phyloP scores from a whole-genome alignment of 1,284 basidiomycete genomes.

The Ustilago bromivora region DNA sequence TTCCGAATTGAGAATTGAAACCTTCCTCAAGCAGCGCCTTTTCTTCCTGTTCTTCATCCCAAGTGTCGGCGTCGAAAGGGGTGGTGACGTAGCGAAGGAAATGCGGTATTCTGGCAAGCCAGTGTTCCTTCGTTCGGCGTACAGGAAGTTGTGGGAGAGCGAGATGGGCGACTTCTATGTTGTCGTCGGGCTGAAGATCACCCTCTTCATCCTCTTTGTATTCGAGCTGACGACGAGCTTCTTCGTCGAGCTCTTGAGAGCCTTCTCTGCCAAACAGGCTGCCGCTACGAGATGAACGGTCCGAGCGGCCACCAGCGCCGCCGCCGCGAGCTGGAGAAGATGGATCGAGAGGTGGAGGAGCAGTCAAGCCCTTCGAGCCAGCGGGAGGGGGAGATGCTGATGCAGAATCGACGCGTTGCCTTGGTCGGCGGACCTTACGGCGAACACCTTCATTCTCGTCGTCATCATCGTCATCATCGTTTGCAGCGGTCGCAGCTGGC shows the following conservation, averaged over 20 bases:
- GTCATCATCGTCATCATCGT: constrained; percentile 44
- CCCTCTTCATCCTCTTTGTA: constrained; percentile 71
- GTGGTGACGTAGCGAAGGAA: constrained; percentile 62
- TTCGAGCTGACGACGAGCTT: constrained; percentile 54
- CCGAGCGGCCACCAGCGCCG: constrained; percentile 25
- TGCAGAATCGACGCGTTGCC: constrained; percentile 39
- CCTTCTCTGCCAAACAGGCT: constrained; percentile 37
- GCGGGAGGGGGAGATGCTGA: constrained; percentile 42
- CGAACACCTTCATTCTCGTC: constrained; percentile 45
- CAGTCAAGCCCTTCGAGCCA: constrained; percentile 28
- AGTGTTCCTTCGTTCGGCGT: constrained; percentile 63
- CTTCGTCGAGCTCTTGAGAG: constrained; percentile 49
- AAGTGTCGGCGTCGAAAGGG: constrained; percentile 57
- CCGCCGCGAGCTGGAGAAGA: constrained; percentile 24
- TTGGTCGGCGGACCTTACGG: constrained; percentile 38
- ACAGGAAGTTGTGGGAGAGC: constrained; percentile 59
- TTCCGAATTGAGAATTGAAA: constrained; percentile 72
- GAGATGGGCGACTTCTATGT: constrained; percentile 74
- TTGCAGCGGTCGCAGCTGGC: background rate
- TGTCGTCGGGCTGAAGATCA: constrained; percentile 73
- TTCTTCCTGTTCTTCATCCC: constrained; percentile 61
- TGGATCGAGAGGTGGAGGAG: constrained; percentile 30
- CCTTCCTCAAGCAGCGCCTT: constrained; percentile 69
- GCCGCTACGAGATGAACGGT: constrained; percentile 34
- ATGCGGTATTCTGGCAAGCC: constrained; percentile 65